Conservation (phyloP, 78 protist genomes). For the Dictyostelium firmibasis region DNA sequence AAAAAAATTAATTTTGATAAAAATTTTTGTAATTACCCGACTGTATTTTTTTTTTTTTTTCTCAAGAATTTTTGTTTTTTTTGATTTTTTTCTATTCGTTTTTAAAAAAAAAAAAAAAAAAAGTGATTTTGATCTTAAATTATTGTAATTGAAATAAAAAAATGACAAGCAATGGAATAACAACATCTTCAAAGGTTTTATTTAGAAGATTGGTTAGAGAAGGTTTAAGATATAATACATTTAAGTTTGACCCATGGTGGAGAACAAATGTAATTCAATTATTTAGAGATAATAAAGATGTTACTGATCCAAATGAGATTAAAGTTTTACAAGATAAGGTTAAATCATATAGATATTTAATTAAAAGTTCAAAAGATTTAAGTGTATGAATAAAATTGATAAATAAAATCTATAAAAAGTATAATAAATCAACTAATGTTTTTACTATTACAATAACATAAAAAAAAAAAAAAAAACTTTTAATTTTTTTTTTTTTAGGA, state of each 20-base stretch:
- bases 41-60: no score
- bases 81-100: no score
- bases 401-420: neutral
- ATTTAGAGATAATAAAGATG: slow-evolving; percentile 57
- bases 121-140: no score
- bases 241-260: slow-evolving; percentile 52
- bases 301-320: slow-evolving; percentile 20
- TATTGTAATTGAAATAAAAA: no score
- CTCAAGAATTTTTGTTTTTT: no score
- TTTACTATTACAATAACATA: no score
- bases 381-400: neutral
- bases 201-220: slow-evolving; percentile 73
- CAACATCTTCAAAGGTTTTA: slow-evolving; percentile 60
- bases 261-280: slow-evolving; percentile 10
- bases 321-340: slow-evolving; percentile 23
- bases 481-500: neutral
- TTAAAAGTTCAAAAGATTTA: slow-evolving; percentile 55
- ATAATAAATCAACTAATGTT: no score
- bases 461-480: neutral
- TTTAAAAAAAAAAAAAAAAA: neutral
- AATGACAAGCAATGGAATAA: neutral
- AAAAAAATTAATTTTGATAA: no score
- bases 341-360: slow-evolving; percentile 52
- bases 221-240: slow-evolving; percentile 42
- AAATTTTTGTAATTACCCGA: no score